phyloP scores from a whole-genome alignment of 257 asterid species.

The Linderniella brevidens region DNA sequence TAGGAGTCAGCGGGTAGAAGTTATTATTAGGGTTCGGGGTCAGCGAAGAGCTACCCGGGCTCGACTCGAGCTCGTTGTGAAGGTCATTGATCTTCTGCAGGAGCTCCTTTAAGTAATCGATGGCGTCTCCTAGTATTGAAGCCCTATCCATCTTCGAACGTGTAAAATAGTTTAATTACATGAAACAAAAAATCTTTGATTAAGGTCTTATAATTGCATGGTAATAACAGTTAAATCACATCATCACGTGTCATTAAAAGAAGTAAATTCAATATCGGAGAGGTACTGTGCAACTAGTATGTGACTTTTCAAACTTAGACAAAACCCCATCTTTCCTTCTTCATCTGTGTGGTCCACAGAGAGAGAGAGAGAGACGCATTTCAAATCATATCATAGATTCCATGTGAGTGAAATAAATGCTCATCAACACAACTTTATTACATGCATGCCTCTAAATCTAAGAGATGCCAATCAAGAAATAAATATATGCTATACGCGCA shows the following conservation, averaged over 20 bases:
- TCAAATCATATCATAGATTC: slow-evolving; percentile 44
- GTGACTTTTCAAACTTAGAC: no score
- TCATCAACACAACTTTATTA: slow-evolving; percentile 33
- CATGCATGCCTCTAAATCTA: slow-evolving; percentile 1
- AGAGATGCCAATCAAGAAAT: slow-evolving; percentile 21
- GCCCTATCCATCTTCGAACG: slow-evolving; percentile 64
- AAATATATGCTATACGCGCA: slow-evolving; percentile 9
- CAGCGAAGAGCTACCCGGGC: slow-evolving; percentile 22
- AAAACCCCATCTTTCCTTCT: no score
- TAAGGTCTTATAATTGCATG: no score
- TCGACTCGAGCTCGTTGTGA: slow-evolving; percentile 50
- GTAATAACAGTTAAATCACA: no score
- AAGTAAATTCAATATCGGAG: no score
- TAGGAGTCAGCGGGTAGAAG: slow-evolving; percentile 42
- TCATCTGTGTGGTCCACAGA: no score
- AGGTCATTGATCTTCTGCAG: slow-evolving; percentile 52
- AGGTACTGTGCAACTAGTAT: no score
- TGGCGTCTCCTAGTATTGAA: slow-evolving; percentile 70
- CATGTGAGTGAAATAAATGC: slow-evolving; percentile 92
- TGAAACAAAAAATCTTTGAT: no score
- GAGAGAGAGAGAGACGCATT: background rate
- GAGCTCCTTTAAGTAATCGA: slow-evolving; percentile 59
- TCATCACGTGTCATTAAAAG: no score
- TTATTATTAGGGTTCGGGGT: slow-evolving; percentile 16
- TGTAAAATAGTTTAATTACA: background rate